Conservation (phyloP, 805 yeast genomes). For the Metschnikowia lachancei region DNA sequence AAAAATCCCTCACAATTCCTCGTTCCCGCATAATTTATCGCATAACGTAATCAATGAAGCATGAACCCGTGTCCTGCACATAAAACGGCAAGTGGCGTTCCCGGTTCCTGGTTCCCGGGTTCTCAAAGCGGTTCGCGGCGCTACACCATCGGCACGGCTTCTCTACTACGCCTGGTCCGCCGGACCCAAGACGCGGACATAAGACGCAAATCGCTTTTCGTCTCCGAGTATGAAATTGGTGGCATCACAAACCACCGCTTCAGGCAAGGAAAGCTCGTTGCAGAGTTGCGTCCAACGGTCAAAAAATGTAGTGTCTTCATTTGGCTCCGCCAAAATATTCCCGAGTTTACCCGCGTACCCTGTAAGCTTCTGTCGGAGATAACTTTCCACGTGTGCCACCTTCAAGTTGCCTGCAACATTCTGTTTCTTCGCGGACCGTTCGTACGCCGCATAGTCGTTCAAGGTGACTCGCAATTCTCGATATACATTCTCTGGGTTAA, state of each 20-base stretch:
- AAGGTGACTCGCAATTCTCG: conserved; percentile 29
- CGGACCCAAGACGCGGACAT: conserved; percentile 13
- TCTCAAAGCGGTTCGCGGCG: too few relatives aligned
- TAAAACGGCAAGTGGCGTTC: too few relatives aligned
- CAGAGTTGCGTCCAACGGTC: conserved; percentile 33
- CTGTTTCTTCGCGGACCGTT: conserved; percentile 25
- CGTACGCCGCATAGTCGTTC: conserved; percentile 29
- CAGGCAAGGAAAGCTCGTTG: conserved; percentile 22
- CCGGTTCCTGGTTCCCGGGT: too few relatives aligned
- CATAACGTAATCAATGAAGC: too few relatives aligned
- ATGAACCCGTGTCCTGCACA: too few relatives aligned
- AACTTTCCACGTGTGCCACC: conserved; percentile 26
- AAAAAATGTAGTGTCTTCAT: conserved; percentile 12
- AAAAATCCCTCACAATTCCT: neutral
- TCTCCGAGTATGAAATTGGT: conserved; percentile 41
- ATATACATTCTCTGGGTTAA: conserved; percentile 23
- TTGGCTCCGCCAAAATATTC: neutral
- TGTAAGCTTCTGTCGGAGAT: conserved; percentile 11
- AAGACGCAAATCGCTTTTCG: conserved; percentile 34
- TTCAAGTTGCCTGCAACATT: conserved; percentile 28
- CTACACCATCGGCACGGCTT: conserved; percentile 5
- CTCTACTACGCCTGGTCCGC: too few relatives aligned
- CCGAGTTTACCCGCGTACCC: neutral
- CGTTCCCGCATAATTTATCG: too few relatives aligned
- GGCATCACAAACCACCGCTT: conserved; percentile 24